Base-by-base conservation (phyloP, 768 basidiomycete species). In the Mycena leptocephala region DNA sequence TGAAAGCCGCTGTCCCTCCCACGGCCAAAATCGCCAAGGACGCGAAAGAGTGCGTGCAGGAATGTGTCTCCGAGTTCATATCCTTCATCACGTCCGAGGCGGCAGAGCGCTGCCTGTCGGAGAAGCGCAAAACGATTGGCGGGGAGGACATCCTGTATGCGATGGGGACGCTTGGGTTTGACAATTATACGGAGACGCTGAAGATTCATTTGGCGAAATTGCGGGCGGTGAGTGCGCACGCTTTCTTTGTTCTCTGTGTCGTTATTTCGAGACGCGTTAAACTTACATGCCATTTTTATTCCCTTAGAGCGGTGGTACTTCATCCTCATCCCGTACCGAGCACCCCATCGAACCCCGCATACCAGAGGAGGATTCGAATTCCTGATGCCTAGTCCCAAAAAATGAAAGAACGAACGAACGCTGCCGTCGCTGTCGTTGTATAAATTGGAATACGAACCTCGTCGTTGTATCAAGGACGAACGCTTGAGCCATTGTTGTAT, bases 31-130 rank as follows among this genome's bases (percentile, higher is more conserved):
- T 99, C 80, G 95, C 96, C 6, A 99, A 99, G 85, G 98, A 99
- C 86, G 97, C 97, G 56, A 99, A 99, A 84, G 98, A 99, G 86
- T 97, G 96, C 85, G 96, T 99, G 59, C 98, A 99, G 84, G 98
- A 99, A 86, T 98, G 97, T 85, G 97, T 98, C 71, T 97, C 95
- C 55, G 98, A 99, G 87, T 99, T 98, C 89, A 99, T 99, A 84
- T 94, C 93, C 80, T 99, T 99, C 90, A 97, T 99, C 87, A 99
- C 98, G 39, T 95, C 94, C 51, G 98, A 99, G 85, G 98, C 98
- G 10, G 96, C 96, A 24, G 98, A 99, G 85, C 96, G 96, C 81
- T 97, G 97, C 80, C 92, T 95, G 82, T 89, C 95, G 79, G 97
- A 99, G 88, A 99, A 99, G 86, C 91, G 98, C 76, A 99, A 99